Evolutionary conservation across 2,329 filamentous ascomycete species (phyloP).

Genomic region (Colletotrichum sp.): DNA sequence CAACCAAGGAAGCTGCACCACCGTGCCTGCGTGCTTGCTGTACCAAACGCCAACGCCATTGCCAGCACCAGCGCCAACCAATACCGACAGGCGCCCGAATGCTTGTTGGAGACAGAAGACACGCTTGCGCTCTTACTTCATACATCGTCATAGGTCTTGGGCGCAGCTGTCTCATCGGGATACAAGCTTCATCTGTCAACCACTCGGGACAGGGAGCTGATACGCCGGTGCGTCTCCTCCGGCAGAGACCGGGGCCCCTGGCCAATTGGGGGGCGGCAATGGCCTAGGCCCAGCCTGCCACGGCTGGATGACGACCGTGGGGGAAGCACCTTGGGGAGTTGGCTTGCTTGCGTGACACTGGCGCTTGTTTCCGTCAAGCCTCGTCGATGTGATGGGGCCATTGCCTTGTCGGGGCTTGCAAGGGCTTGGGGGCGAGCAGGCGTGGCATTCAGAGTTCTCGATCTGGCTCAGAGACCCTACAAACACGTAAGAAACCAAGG

Average conservation of each 20-base stretch:
- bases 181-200: conserved; percentile 16
- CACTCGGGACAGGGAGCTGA: conserved; percentile 4
- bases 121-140: conserved; percentile 7
- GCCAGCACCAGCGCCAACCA: background rate
- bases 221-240: conserved; percentile 13
- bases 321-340: background rate
- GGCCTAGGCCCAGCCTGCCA: conserved; percentile 5
- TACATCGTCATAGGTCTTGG: conserved; percentile 25
- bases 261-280: background rate
- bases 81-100: conserved; percentile 8
- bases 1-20: conserved; percentile 15
- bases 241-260: background rate
- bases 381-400: background rate
- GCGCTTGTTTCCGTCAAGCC: conserved; percentile 18
- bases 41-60: background rate
- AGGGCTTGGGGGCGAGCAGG: background rate
- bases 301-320: conserved; percentile 13
- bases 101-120: background rate
- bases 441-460: background rate
- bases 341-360: conserved; percentile 9
- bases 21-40: background rate
- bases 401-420: background rate
- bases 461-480: background rate
- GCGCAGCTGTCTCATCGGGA: conserved; percentile 9
- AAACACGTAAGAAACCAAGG: background rate